Conservation (phyloP, 2,329 filamentous ascomycete species). For the Epichloe glyceriae region DNA sequence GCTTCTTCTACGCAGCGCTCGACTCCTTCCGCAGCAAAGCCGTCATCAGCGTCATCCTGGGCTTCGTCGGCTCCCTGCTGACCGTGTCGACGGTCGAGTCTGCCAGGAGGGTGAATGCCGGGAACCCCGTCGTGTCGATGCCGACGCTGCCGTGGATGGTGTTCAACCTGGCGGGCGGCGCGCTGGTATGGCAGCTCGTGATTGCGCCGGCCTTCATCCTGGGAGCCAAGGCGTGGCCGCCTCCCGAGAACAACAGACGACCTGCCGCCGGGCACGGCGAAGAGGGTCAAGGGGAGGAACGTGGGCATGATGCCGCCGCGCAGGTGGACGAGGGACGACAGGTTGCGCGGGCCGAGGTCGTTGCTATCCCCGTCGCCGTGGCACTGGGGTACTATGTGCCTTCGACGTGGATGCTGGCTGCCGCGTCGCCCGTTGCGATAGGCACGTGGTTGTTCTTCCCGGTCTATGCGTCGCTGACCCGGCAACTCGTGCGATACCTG, state of each 20-base stretch:
- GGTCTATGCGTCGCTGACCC: constrained; percentile 32
- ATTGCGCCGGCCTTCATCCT: constrained; percentile 37
- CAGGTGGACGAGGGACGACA: background rate
- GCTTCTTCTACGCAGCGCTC: constrained; percentile 34
- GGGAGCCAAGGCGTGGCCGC: constrained; percentile 23
- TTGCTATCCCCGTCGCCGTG: constrained; percentile 40
- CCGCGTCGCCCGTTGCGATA: constrained; percentile 21
- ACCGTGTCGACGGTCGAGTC: constrained; percentile 38
- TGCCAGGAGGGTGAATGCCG: constrained; percentile 28
- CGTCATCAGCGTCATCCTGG: constrained; percentile 28
- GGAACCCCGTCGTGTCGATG: constrained; percentile 22
- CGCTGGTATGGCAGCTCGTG: constrained; percentile 37
- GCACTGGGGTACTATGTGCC: constrained; percentile 34
- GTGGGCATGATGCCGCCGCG: background rate
- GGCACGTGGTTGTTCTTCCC: constrained; percentile 40
- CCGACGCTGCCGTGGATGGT: constrained; percentile 32
- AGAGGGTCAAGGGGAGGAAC: background rate
- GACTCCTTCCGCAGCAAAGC: constrained; percentile 27
- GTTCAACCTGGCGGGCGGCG: constrained; percentile 35
- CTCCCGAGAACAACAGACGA: background rate
- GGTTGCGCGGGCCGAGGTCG: constrained; percentile 37
- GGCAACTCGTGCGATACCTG: constrained; percentile 21
- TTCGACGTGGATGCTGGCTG: constrained; percentile 30
- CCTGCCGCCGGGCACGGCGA: background rate
- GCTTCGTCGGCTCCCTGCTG: constrained; percentile 33